Conservation (phyloP, 441 rosid species). For the Isatis lusitanica region DNA sequence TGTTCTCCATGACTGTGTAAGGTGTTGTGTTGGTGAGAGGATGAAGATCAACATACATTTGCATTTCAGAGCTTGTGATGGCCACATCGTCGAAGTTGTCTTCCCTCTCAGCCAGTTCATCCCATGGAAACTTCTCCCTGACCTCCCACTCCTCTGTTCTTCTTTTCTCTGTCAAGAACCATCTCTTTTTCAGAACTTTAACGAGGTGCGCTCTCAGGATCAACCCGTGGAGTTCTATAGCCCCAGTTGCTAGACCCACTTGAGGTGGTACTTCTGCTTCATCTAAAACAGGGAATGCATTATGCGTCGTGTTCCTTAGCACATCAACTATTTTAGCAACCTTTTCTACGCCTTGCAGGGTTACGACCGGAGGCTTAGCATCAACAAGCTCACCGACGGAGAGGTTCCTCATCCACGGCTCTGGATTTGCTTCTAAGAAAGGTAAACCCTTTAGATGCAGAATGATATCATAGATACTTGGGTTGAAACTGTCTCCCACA, state of each 20-base stretch:
- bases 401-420: constrained; percentile 91
- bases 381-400: constrained; percentile 77
- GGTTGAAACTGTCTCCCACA: constrained; percentile 78
- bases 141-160: constrained; percentile 81
- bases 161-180: constrained; percentile 72
- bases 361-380: constrained; percentile 65
- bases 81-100: constrained; percentile 61
- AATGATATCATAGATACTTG: constrained; percentile 79
- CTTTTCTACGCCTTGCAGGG: constrained; percentile 67
- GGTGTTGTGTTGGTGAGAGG: constrained; percentile 85
- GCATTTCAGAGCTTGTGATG: constrained; percentile 65
- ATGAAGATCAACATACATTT: constrained; percentile 78
- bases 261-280: constrained; percentile 47
- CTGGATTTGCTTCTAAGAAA: constrained; percentile 80
- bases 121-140: constrained; percentile 65
- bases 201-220: constrained; percentile 76
- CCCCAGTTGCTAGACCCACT: constrained; percentile 38
- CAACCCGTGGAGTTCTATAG: constrained; percentile 64
- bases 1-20: constrained; percentile 72
- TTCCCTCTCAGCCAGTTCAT: constrained; percentile 75
- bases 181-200: constrained; percentile 65
- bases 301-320: constrained; percentile 67
- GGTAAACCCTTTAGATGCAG: constrained; percentile 80
- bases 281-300: constrained; percentile 68
- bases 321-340: constrained; percentile 68